Conservation (phyloP, 2,329 filamentous ascomycete genomes). For the Spiromastix sp. region DNA sequence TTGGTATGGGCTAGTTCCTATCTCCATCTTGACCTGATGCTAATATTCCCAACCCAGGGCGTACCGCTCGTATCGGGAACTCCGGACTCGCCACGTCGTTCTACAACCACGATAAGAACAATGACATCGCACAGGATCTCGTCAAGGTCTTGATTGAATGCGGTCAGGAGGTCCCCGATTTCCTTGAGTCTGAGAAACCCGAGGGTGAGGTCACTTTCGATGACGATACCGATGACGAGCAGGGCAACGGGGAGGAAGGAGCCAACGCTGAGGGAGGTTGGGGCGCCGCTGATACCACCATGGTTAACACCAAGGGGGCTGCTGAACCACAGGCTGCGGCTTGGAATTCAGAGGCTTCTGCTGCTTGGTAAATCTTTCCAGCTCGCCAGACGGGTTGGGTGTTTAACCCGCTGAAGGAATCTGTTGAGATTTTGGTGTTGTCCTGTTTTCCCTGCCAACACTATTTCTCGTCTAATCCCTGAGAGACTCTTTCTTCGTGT, state of each 20-base stretch:
- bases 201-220: slow-evolving; percentile 37
- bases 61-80: slow-evolving; percentile 88
- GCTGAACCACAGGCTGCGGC: slow-evolving; percentile 3
- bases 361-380: slow-evolving; percentile 6
- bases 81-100: slow-evolving; percentile 79
- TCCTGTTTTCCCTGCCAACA: too few species aligned
- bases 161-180: slow-evolving; percentile 69
- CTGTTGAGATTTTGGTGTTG: too few species aligned
- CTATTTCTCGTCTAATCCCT: too few species aligned
- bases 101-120: slow-evolving; percentile 65
- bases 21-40: slow-evolving; percentile 6
- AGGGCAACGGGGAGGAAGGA: slow-evolving; percentile 14
- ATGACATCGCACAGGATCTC: slow-evolving; percentile 59
- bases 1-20: slow-evolving; percentile 49
- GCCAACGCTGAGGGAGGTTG: slow-evolving; percentile 11
- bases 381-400: too few species aligned
- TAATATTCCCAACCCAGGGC: slow-evolving; percentile 43
- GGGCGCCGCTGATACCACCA: slow-evolving; percentile 6
- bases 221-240: slow-evolving; percentile 42
- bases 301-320: neutral
- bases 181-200: slow-evolving; percentile 52
- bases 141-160: slow-evolving; percentile 76
- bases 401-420: too few species aligned
- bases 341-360: slow-evolving; percentile 3
- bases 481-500: too few species aligned